A percentile compares a stretch with the other conserved stretches of the same genome.
phyloP scores from a whole-genome alignment of 2,329 filamentous ascomycete genomes.

The Penicillium sp. region DNA sequence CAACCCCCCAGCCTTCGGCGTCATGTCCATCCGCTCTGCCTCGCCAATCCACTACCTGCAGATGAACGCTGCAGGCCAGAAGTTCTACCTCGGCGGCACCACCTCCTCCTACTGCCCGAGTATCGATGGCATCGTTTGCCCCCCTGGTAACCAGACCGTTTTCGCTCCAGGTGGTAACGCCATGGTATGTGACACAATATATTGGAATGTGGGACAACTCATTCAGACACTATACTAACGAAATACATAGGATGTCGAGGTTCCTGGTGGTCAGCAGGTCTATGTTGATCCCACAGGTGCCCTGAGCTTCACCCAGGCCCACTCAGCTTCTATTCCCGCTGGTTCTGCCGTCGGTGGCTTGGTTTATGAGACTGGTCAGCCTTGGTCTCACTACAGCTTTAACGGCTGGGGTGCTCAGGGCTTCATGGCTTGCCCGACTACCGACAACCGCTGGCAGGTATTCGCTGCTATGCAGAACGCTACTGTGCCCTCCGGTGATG shows the following conservation, averaged over 20 bases:
- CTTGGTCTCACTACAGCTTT: constrained; percentile 34
- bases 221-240: constrained; percentile 20
- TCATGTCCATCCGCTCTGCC: constrained; percentile 48
- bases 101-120: constrained; percentile 54
- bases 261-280: constrained; percentile 64
- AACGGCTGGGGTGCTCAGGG: constrained; percentile 37
- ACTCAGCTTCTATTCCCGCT: constrained; percentile 54
- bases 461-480: constrained; percentile 43
- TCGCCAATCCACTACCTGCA: constrained; percentile 52
- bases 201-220: not conserved
- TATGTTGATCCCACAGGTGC: constrained; percentile 58
- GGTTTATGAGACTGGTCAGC: constrained; percentile 32
- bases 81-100: constrained; percentile 53
- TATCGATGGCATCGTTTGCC: constrained; percentile 37
- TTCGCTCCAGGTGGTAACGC: constrained; percentile 42
- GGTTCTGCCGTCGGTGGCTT: constrained; percentile 57
- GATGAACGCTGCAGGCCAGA: constrained; percentile 50
- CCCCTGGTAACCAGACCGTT: constrained; percentile 50
- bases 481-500: constrained; percentile 41
- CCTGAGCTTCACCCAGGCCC: constrained; percentile 59
- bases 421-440: constrained; percentile 47
- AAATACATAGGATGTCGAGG: constrained; percentile 48
- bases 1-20: constrained; percentile 38
- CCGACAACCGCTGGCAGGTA: constrained; percentile 40
- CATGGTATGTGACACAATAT: constrained; percentile 33